Conservation (phyloP, 495 filamentous ascomycete genomes). For the Aspergillus mulundensis region DNA sequence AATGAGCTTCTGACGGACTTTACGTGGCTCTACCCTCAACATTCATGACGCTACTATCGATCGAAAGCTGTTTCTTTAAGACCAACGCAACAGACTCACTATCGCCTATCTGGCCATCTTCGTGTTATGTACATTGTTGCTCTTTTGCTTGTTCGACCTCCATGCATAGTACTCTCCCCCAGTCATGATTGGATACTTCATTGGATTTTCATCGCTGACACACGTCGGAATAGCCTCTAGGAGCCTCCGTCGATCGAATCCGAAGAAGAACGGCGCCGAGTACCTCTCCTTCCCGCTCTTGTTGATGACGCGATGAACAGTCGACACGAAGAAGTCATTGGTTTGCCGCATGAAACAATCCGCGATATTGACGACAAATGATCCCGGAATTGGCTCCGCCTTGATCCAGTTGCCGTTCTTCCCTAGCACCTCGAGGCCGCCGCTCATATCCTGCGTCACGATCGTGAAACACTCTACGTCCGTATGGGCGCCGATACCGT, state of each 20-base stretch:
- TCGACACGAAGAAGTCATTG: neutral
- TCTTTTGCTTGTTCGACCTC: conserved; percentile 1
- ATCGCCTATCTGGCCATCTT: too few relatives aligned
- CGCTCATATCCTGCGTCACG: neutral
- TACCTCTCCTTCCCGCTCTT: conserved; percentile 1
- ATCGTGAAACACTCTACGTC: conserved; percentile 1
- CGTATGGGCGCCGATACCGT: neutral
- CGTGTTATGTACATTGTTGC: neutral
- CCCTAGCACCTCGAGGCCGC: neutral
- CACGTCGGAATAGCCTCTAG: neutral
- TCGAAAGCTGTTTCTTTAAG: too few relatives aligned
- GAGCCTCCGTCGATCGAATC: neutral
- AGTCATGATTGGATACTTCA: neutral
- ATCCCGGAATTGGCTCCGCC: neutral
- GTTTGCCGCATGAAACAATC: conserved; percentile 1
- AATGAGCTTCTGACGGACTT: too few relatives aligned
- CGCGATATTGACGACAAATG: neutral
- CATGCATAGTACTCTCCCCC: neutral
- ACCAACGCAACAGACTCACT: too few relatives aligned
- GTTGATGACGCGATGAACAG: conserved; percentile 2
- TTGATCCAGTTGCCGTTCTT: conserved; percentile 4
- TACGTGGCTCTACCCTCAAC: too few relatives aligned
- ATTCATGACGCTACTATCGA: too few relatives aligned
- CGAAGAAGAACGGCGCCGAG: conserved; percentile 1
- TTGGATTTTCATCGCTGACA: neutral